Evolutionary conservation across 306 rosid species (phyloP), one percentile per base, ranked within the genome.

Genomic region (Prunus mume): DNA sequence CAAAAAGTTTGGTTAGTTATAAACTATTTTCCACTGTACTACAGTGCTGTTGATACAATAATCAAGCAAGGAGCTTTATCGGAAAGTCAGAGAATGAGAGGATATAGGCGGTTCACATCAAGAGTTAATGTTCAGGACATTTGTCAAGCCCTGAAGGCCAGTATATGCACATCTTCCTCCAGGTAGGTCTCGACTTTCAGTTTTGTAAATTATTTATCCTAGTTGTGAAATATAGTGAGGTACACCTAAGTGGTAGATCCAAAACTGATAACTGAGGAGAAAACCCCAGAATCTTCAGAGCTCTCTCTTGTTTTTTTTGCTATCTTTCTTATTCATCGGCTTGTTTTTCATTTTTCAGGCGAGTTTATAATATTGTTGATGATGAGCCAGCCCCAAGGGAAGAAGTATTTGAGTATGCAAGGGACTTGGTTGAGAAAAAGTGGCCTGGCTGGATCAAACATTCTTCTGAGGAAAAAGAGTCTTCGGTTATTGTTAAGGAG

Each of bases 111-210:
- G 43, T 89, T 79, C 86, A 92, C 96, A 7, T 86, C 98, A 27
- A 83, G 98, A 82, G 80, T 90, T 85, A 95, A 92, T 77, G 96
- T 95, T 41, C 88, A 86, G 55, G 98, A 95, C 80, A 86, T 95
- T 77, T 90, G 92, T 65, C 96, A 85, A 82, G 97, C 97, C 38
- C 84, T 95, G n/a, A 76, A 74, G 72, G 89, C 97, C 76, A 69
- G 91, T 74, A 76, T 88, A 24, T 25, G 63, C 12, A 49, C 81
- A 51, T 79, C 88, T 78, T 74, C 86, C 24, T 76, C 60, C 49
- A 67, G 90, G 97, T 86, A 49, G 69, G 83, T 79, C 79, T 65
- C 47, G 18, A 34, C 25, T 43, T 65, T 47, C 28, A 4, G 25
- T 27, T 30, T 25, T 43, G 19, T 22, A 18, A 32, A 41, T 62